These are phyloP conservation scores for Fusarium neocosmosporiellum DNA, from an alignment of 2,329 filamentous ascomycete species.

Conservation along the genomic window DNA sequence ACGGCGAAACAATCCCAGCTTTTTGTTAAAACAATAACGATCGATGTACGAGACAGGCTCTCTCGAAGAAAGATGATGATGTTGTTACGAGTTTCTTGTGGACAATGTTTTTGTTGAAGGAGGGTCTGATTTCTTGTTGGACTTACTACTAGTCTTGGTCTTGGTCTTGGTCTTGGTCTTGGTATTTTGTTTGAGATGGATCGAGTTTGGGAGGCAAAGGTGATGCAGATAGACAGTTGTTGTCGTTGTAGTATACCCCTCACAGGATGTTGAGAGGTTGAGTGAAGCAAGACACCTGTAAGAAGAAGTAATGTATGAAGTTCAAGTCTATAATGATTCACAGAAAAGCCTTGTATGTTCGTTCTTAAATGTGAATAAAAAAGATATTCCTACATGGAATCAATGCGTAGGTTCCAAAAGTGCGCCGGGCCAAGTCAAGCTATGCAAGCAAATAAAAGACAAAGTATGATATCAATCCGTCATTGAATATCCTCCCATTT, in stretches of 20 bases:
- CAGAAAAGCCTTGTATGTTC: constrained; percentile 14
- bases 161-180: not conserved
- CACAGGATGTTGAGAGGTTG: not conserved
- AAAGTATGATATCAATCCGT: constrained; percentile 33
- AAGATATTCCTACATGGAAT: constrained; percentile 35
- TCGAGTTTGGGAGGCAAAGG: not conserved
- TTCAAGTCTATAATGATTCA: constrained; percentile 31
- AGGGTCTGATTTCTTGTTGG: not conserved
- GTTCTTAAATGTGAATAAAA: constrained; percentile 5
- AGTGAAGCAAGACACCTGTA: not conserved
- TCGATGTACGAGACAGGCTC: constrained; percentile 26
- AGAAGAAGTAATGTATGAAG: constrained; percentile 19
- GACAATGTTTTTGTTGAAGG: constrained; percentile 15
- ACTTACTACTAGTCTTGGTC: not conserved
- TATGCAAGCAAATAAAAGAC: constrained; percentile 34
- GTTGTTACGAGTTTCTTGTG: constrained; percentile 15
- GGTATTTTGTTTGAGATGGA: not conserved
- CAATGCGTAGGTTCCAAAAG: constrained; percentile 29
- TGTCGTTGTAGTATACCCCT: constrained; percentile 21
- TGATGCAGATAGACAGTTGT: constrained; percentile 20
- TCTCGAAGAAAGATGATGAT: constrained; percentile 20
- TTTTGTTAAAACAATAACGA: constrained; percentile 17
- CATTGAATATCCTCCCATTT: constrained; percentile 26
- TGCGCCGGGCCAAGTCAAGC: constrained; percentile 40
- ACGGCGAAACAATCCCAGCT: constrained; percentile 6